Percentiles rank a stretch among this genome's conserved stretches.
phyloP scores from a whole-genome alignment of 2,329 filamentous ascomycete species.

The Xylaria sp. region DNA sequence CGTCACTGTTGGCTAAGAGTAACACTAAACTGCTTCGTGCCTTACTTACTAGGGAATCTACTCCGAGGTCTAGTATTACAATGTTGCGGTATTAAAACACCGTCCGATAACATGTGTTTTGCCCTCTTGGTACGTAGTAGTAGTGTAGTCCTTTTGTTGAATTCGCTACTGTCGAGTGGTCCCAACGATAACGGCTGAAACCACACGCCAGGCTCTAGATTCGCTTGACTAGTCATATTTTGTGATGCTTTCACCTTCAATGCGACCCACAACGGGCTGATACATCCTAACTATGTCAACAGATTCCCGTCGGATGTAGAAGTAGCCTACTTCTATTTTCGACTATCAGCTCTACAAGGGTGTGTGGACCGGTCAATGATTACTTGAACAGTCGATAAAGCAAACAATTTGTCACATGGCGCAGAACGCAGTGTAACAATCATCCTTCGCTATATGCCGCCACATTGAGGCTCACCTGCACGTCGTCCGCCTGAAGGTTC shows the following conservation, averaged over 20 bases:
- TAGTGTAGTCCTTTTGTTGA: not conserved
- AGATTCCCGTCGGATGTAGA: not conserved
- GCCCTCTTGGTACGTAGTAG: not conserved
- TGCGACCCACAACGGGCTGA: not conserved
- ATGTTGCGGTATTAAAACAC: not conserved
- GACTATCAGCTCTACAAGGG: not conserved
- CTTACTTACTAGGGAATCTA: not conserved
- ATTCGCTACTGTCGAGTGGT: no score
- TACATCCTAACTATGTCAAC: not conserved
- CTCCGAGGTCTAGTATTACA: not conserved
- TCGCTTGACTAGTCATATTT: not conserved
- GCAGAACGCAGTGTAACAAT: not conserved
- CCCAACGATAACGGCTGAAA: not conserved
- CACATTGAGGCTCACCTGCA: not conserved
- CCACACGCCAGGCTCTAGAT: not conserved
- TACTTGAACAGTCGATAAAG: not conserved
- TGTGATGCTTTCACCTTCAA: not conserved
- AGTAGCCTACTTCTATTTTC: not conserved
- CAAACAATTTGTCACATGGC: not conserved
- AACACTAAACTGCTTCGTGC: not conserved
- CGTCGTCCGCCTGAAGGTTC: no score
- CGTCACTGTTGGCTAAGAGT: not conserved
- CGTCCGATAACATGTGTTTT: not conserved
- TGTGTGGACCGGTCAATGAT: not conserved
- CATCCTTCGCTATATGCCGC: not conserved